These are phyloP conservation scores for Cichorium intybus DNA, from an alignment of 140 eudicot genomes.

Conservation along the genomic window DNA sequence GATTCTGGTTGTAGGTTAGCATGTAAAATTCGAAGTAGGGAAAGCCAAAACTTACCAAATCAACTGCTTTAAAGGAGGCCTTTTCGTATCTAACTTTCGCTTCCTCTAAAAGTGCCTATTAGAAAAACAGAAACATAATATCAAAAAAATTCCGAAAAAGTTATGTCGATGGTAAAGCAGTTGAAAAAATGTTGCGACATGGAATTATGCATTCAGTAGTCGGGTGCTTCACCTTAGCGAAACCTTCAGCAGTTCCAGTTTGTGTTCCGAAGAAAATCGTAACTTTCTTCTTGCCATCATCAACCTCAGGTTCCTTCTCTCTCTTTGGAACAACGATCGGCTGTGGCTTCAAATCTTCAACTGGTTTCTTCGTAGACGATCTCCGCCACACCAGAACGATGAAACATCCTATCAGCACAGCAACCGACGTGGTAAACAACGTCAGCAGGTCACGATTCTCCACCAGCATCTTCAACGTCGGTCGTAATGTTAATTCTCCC, in stretches of 20 bases:
- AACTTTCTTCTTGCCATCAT: constrained; percentile 71
- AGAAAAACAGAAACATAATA: not conserved
- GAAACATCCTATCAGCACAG: constrained; percentile 55
- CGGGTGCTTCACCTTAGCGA: constrained; percentile 56
- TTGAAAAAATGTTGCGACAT: not conserved
- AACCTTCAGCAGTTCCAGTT: constrained; percentile 93
- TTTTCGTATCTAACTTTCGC: constrained; percentile 82
- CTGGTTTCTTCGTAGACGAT: constrained; percentile 33
- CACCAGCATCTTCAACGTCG: constrained; percentile 38
- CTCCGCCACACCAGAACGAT: constrained; percentile 52
- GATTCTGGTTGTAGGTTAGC: not conserved
- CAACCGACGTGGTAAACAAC: constrained; percentile 62
- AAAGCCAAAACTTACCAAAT: constrained; percentile 51
- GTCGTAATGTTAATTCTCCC: constrained; percentile 24
- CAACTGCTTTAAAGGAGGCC: constrained; percentile 63
- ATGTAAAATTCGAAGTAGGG: not conserved
- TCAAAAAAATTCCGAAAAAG: not conserved
- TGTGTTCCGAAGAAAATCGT: constrained; percentile 73
- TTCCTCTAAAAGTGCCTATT: constrained; percentile 69
- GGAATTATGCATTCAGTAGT: not conserved
- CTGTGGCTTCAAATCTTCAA: constrained; percentile 23
- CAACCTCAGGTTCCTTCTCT: constrained; percentile 46
- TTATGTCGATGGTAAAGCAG: not conserved
- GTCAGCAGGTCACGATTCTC: constrained; percentile 51
- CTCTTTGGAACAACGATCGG: constrained; percentile 33